These are phyloP conservation scores for Serendipita sp. DNA, from an alignment of 768 basidiomycete genomes.

Conservation along the genomic window DNA sequence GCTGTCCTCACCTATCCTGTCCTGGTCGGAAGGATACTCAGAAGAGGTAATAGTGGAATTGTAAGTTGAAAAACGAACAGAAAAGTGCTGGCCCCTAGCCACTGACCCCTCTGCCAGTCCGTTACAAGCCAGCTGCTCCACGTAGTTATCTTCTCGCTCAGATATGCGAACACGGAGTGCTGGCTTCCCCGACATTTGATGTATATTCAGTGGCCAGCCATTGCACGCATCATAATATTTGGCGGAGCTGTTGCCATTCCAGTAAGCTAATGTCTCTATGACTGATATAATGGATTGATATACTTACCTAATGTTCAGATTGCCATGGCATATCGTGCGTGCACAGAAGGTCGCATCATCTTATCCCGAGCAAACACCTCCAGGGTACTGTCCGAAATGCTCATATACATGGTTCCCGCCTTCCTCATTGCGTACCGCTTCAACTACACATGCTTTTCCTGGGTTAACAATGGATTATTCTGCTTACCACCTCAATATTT, in stretches of 20 bases:
- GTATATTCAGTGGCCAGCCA: background rate
- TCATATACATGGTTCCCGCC: background rate
- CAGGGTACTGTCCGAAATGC: background rate
- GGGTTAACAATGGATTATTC: too few relatives aligned
- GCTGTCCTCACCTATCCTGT: background rate
- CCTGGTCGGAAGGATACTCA: background rate
- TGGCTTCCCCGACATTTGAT: background rate
- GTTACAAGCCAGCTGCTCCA: background rate
- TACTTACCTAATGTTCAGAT: too few relatives aligned
- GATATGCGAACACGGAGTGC: background rate
- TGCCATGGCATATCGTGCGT: too few relatives aligned
- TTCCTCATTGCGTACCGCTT: background rate
- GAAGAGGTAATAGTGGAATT: too few relatives aligned
- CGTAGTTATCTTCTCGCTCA: background rate
- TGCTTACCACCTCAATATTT: too few relatives aligned
- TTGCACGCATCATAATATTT: too few relatives aligned
- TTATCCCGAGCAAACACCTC: background rate
- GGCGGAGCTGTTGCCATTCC: too few relatives aligned
- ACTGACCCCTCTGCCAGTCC: background rate
- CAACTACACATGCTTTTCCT: background rate
- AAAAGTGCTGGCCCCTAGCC: too few relatives aligned
- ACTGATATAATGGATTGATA: too few relatives aligned
- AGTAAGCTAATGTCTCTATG: too few relatives aligned
- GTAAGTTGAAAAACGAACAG: too few relatives aligned
- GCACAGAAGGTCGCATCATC: background rate